phyloP scores from a whole-genome alignment of 768 basidiomycete genomes.

The Cyclocybe aegerita region DNA sequence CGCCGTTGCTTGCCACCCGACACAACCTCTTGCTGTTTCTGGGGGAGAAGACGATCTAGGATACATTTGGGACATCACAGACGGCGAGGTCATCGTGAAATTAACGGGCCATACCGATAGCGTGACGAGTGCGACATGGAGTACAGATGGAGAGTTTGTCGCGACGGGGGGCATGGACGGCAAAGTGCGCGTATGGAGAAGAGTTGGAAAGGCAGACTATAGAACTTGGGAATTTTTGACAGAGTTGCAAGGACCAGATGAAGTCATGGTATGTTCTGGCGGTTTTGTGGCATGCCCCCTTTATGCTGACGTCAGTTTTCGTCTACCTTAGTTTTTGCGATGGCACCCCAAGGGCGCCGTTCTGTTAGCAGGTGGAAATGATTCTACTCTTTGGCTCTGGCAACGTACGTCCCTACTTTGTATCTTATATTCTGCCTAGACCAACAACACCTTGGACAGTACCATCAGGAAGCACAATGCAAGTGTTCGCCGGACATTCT shows the following conservation, averaged over 20 bases:
- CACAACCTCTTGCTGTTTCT: conserved; percentile 77
- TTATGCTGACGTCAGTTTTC: conserved; percentile 4
- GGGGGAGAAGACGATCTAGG: conserved; percentile 96
- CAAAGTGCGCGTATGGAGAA: conserved; percentile 86
- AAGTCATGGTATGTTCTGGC: conserved; percentile 73
- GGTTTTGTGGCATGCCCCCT: neutral
- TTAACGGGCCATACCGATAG: conserved; percentile 94
- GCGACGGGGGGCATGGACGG: conserved; percentile 99
- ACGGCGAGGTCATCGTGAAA: conserved; percentile 78
- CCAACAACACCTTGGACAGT: conserved; percentile 47
- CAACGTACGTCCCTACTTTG: conserved; percentile 61
- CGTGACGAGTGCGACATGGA: conserved; percentile 79
- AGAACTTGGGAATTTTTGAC: conserved; percentile 93
- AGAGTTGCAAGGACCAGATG: conserved; percentile 90
- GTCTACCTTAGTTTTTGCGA: conserved; percentile 69
- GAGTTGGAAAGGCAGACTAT: conserved; percentile 74
- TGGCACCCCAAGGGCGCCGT: conserved; percentile 97
- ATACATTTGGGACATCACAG: conserved; percentile 88
- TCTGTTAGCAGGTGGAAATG: conserved; percentile 89
- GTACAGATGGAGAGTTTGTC: conserved; percentile 86
- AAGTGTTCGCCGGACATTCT: conserved; percentile 91
- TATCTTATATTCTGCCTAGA: neutral
- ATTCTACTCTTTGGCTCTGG: conserved; percentile 96
- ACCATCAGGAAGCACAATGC: conserved; percentile 93
- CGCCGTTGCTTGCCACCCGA: conserved; percentile 80